phyloP scores from a whole-genome alignment of 108 stramenopile species.

The Aurantiochytrium sp. region DNA sequence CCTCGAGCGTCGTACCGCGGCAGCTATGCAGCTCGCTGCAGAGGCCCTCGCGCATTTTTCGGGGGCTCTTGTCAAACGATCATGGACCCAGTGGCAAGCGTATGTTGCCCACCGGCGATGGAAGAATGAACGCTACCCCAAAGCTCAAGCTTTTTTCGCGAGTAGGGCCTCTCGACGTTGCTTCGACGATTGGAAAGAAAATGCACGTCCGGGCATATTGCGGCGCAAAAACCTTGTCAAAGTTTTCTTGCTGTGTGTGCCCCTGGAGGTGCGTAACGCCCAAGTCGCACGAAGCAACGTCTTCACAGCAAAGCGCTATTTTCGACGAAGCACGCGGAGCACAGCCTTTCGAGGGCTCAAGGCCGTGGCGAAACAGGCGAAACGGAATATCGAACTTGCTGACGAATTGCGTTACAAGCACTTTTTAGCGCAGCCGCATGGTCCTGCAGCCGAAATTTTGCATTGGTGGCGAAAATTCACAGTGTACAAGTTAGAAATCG shows the following conservation, averaged over 20 bases:
- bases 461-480: neutral
- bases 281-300: neutral
- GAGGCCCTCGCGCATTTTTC: neutral
- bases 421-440: neutral
- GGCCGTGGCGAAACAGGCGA: neutral
- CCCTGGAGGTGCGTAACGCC: neutral
- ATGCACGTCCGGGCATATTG: neutral
- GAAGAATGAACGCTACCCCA: neutral
- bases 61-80: neutral
- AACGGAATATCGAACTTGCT: neutral
- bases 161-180: neutral
- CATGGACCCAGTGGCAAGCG: neutral
- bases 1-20: neutral
- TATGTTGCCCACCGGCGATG: neutral
- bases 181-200: neutral
- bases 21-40: neutral
- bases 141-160: neutral
- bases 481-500: neutral
- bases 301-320: neutral
- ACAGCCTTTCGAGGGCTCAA: neutral
- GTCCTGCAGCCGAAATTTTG: neutral
- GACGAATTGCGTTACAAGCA: neutral
- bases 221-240: neutral
- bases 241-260: neutral
- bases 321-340: neutral